A percentile compares a stretch with the other conserved stretches of the same genome.
Evolutionary conservation across 106 monocot species (phyloP).

Genomic region (Vanilla planifolia): DNA sequence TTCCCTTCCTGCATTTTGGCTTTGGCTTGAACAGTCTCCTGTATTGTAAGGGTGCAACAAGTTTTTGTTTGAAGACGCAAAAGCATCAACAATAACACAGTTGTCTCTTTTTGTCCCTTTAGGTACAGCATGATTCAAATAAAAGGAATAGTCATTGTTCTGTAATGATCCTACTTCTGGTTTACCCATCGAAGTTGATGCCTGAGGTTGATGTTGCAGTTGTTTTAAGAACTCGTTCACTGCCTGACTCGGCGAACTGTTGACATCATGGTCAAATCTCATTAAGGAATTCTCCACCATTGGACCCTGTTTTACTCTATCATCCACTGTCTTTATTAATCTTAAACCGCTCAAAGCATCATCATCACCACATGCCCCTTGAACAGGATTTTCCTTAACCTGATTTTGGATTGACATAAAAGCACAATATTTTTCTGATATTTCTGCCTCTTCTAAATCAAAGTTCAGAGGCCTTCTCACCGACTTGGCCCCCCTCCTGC

Average conservation of each 20-base stretch:
- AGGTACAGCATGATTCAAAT: neutral
- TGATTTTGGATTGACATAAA: neutral
- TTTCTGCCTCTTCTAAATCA: constrained; percentile 21
- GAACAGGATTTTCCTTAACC: neutral
- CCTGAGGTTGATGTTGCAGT: neutral
- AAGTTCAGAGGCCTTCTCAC: constrained; percentile 50
- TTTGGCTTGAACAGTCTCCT: neutral
- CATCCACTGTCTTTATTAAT: constrained; percentile 6
- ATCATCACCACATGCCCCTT: neutral
- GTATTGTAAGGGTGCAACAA: neutral
- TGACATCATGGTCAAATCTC: constrained; percentile 15
- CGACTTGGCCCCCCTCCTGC: constrained; percentile 14
- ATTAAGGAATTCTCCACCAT: constrained; percentile 9
- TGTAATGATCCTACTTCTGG: neutral
- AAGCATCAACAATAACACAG: constrained; percentile 10
- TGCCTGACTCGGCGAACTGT: neutral
- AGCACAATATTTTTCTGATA: neutral
- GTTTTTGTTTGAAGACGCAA: neutral
- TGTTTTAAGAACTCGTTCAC: constrained; percentile 10
- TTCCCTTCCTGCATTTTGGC: neutral
- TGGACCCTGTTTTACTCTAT: constrained; percentile 6
- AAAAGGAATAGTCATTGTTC: neutral
- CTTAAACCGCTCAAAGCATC: neutral
- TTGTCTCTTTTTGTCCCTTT: constrained; percentile 18
- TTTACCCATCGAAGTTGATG: neutral